A percentile compares a stretch with the other conserved stretches of the same genome.
phyloP scores from a whole-genome alignment of 1,284 basidiomycete genomes.

The Moniliophthora roreri region DNA sequence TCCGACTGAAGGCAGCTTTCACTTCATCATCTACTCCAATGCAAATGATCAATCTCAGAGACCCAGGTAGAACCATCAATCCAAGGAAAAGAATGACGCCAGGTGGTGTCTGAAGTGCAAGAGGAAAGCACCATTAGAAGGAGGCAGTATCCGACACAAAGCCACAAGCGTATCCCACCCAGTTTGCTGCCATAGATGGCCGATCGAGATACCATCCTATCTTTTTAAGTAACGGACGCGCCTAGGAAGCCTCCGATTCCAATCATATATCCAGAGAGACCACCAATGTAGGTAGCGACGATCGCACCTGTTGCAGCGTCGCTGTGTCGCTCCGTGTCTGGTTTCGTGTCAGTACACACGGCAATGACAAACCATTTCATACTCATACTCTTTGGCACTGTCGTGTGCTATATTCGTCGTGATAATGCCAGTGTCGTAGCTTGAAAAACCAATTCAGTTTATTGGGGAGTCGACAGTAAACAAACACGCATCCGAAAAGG shows the following conservation, averaged over 20 bases:
- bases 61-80: constrained; percentile 15
- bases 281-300: constrained; percentile 10
- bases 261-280: constrained; percentile 19
- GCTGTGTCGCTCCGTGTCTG: constrained; percentile 18
- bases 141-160: constrained; percentile 11
- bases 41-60: constrained; percentile 17
- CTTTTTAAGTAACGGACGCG: not conserved
- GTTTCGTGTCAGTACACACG: not conserved
- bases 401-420: constrained; percentile 20
- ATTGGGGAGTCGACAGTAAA: too few species aligned
- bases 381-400: constrained; percentile 18
- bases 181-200: constrained; percentile 12
- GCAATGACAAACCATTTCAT: not conserved
- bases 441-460: not conserved
- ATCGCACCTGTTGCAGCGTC: constrained; percentile 13
- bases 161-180: constrained; percentile 19
- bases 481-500: too few species aligned
- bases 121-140: constrained; percentile 20
- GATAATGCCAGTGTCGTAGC: constrained; percentile 17
- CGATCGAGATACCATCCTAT: not conserved
- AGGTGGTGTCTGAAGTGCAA: constrained; percentile 19
- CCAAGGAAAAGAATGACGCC: constrained; percentile 18
- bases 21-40: constrained; percentile 14
- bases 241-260: constrained; percentile 13
- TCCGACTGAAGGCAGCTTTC: constrained; percentile 8